Evolutionary conservation across 306 rosid species (phyloP).

Genomic region (Quercus berberidifolia): DNA sequence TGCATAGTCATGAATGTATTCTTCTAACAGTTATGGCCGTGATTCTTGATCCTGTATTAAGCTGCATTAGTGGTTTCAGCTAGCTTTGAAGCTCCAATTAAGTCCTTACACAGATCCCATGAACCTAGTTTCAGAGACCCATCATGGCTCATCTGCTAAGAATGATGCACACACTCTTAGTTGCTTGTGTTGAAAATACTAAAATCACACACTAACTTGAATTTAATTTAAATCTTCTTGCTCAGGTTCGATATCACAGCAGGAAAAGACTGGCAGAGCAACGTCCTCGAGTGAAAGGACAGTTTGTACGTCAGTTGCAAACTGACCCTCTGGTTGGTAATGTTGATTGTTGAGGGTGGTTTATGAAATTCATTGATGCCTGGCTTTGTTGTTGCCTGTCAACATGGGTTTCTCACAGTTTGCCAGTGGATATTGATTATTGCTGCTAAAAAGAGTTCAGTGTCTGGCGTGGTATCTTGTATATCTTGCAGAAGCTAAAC

Average conservation of each 20-base stretch:
- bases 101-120: background rate
- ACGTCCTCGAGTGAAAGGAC: slow-evolving; percentile 74
- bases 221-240: slow-evolving; percentile 15
- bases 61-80: background rate
- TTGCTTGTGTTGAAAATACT: background rate
- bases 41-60: background rate
- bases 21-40: background rate
- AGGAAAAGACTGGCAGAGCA: slow-evolving; percentile 67
- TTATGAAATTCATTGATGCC: slow-evolving; percentile 16
- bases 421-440: background rate
- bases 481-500: slow-evolving; percentile 14
- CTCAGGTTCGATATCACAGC: slow-evolving; percentile 67
- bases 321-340: slow-evolving; percentile 16
- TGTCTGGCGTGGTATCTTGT: slow-evolving; percentile 12
- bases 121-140: background rate
- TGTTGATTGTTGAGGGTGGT: slow-evolving; percentile 20
- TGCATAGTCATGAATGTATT: background rate
- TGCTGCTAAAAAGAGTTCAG: slow-evolving; percentile 2
- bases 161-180: slow-evolving; percentile 33
- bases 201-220: background rate
- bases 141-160: slow-evolving; percentile 8
- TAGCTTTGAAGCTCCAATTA: slow-evolving; percentile 5
- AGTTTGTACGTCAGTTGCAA: slow-evolving; percentile 53
- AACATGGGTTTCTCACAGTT: too few species aligned
- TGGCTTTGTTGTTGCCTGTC: too few species aligned